Conservation (phyloP, 1,284 basidiomycete species). For the Abortiporus biennis region DNA sequence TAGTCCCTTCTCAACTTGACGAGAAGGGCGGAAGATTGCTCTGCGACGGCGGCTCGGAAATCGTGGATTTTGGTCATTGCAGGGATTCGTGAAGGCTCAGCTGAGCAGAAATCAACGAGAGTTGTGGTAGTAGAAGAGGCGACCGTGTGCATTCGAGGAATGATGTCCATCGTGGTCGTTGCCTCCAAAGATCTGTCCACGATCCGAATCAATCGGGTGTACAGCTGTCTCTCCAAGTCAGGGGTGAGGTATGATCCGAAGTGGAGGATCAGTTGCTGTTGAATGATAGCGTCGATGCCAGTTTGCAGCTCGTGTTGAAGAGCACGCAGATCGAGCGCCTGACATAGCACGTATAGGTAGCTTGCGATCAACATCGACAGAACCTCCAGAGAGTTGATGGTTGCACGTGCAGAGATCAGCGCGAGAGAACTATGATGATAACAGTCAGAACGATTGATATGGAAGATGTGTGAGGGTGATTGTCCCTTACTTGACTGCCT, state of each 20-base stretch:
- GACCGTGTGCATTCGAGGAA: constrained; percentile 58
- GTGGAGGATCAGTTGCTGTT: constrained; percentile 41
- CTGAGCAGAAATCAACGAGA: constrained; percentile 53
- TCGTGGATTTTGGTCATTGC: constrained; percentile 32
- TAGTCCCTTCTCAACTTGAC: constrained; percentile 45
- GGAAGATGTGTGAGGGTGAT: too few species aligned
- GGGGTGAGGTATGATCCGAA: constrained; percentile 38
- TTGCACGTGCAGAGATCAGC: constrained; percentile 74
- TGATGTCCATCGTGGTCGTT: constrained; percentile 66
- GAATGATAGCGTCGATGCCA: constrained; percentile 41
- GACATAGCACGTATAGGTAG: constrained; percentile 74
- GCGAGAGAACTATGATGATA: constrained; percentile 59
- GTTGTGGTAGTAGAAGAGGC: constrained; percentile 54
- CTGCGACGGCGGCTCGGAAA: constrained; percentile 47
- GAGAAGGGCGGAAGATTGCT: constrained; percentile 38
- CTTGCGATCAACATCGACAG: constrained; percentile 68
- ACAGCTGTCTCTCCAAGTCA: constrained; percentile 25
- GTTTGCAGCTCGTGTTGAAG: constrained; percentile 59
- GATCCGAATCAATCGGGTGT: constrained; percentile 29
- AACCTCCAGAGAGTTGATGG: constrained; percentile 71
- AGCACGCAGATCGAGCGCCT: constrained; percentile 77
- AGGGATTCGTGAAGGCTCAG: constrained; percentile 25
- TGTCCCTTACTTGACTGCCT: constrained; percentile 70
- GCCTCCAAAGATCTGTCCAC: constrained; percentile 53
- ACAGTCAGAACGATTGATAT: too few species aligned